Conservation (phyloP, 1,284 basidiomycete genomes). For the Ustilago shanxiensis region DNA sequence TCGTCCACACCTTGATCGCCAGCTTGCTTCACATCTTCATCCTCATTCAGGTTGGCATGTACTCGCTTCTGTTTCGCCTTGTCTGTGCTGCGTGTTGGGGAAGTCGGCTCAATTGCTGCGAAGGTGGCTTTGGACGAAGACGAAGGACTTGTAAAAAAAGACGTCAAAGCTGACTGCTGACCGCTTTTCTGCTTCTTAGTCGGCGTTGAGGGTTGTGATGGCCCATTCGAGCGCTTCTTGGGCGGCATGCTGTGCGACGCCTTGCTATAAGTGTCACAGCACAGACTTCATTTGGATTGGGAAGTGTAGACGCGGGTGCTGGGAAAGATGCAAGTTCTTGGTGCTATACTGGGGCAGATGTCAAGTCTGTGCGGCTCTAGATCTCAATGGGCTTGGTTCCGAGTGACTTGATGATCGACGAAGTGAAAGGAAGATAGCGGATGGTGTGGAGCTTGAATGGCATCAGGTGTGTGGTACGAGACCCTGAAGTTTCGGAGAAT, state of each 20-base stretch:
- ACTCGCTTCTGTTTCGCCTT: constrained; percentile 26
- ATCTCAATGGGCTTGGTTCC: too few relatives aligned
- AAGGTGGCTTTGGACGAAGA: constrained; percentile 12
- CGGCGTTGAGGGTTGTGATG: constrained; percentile 32
- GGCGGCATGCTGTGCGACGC: constrained; percentile 28
- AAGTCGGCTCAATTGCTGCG: constrained; percentile 8
- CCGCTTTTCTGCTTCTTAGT: constrained; percentile 37
- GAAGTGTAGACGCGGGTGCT: too few relatives aligned
- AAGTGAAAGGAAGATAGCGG: not conserved
- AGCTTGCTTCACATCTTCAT: not conserved
- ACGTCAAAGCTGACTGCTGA: constrained; percentile 43
- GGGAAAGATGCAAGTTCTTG: too few relatives aligned
- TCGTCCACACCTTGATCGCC: constrained; percentile 35
- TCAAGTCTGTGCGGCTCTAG: too few relatives aligned
- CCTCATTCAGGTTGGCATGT: not conserved
- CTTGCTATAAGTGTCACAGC: not conserved
- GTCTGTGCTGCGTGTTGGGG: constrained; percentile 12
- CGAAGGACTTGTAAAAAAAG: constrained; percentile 48
- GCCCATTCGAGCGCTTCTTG: constrained; percentile 31
- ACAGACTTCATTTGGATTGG: not conserved
- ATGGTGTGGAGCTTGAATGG: not conserved
- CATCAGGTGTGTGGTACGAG: not conserved
- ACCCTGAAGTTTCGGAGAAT: constrained; percentile 10
- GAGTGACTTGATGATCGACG: too few relatives aligned
- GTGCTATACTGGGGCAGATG: too few relatives aligned